phyloP scores from a whole-genome alignment of 495 filamentous ascomycete genomes.

The Oidiodendron maius region DNA sequence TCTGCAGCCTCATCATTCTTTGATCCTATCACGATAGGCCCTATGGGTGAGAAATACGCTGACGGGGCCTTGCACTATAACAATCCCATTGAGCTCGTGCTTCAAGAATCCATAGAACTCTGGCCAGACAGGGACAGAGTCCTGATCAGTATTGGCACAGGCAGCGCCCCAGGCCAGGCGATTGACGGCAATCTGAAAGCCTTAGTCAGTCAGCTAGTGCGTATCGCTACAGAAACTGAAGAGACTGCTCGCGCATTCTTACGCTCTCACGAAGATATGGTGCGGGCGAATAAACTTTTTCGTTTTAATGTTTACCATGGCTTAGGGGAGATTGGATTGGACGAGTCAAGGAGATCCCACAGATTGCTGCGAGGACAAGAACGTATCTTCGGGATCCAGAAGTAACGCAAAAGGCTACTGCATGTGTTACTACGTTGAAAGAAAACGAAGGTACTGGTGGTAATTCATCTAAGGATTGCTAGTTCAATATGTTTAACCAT shows the following conservation, averaged over 20 bases:
- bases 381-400: too few relatives aligned
- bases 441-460: too few relatives aligned
- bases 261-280: slow-evolving; percentile 27
- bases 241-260: slow-evolving; percentile 31
- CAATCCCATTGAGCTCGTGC: slow-evolving; percentile 32
- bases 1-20: slow-evolving; percentile 41
- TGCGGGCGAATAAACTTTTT: slow-evolving; percentile 30
- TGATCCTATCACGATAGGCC: slow-evolving; percentile 35
- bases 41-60: slow-evolving; percentile 26
- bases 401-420: too few relatives aligned
- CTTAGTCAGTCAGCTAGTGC: slow-evolving; percentile 22
- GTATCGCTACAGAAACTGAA: slow-evolving; percentile 35
- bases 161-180: slow-evolving; percentile 27
- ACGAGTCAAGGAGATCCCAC: slow-evolving; percentile 33
- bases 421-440: too few relatives aligned
- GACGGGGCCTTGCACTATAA: slow-evolving; percentile 34
- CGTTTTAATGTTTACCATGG: slow-evolving; percentile 41
- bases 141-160: slow-evolving; percentile 41
- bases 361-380: slow-evolving; percentile 32
- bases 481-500: too few relatives aligned
- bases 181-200: slow-evolving; percentile 23
- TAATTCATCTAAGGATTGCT: too few relatives aligned
- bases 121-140: slow-evolving; percentile 20
- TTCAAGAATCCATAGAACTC: not conserved
- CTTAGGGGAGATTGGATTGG: slow-evolving; percentile 34